Evolutionary conservation across 2,329 filamentous ascomycete genomes (phyloP), one percentile per base, ranked within the genome.

Genomic region (Xylariaceae sp.): DNA sequence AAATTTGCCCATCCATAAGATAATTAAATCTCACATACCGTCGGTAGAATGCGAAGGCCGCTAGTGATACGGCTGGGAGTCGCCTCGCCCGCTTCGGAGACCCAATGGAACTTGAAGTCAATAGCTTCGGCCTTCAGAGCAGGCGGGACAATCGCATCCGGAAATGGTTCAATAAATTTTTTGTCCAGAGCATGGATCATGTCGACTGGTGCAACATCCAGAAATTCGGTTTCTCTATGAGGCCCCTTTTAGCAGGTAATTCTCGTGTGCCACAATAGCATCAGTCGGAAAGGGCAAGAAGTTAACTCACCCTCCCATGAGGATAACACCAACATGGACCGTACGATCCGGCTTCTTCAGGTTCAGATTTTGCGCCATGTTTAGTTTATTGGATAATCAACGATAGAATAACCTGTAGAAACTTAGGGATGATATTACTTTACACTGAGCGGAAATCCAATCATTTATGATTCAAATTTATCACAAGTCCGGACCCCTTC

Each of bases 321-420:
- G 41, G 15, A 51, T 44, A 16, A 51, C 33, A n/a, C 49, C 49
- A n/a, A 51, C 49, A 15, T 40, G 35, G 5, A 51, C 40, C 20
- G 27, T 9, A 20, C 49, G 49, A 21, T 51, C 20, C 10, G 49
- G 49, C 20, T 51, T 45, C 8, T 33, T 3, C 15, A 51, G 49
- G 15, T 51, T n/a, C 5, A 51, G 11, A 4, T 32, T 26, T 26
- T 51, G 48, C n/a, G 49, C 33, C 49, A 51, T 51, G 35, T 10
- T 27, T 51, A n/a, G n/a, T n/a, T n/a, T n/a, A n/a, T n/a, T n/a
- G n/a, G n/a, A n/a, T n/a, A n/a, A n/a, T n/a, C n/a, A n/a, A n/a
- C n/a, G n/a, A n/a, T n/a, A n/a, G n/a, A n/a, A n/a, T n/a, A n/a
- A n/a, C n/a, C n/a, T n/a, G n/a, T n/a, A n/a, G n/a, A n/a, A n/a